Conservation (phyloP, 208 protist genomes). For the Trypanosoma vivax region DNA sequence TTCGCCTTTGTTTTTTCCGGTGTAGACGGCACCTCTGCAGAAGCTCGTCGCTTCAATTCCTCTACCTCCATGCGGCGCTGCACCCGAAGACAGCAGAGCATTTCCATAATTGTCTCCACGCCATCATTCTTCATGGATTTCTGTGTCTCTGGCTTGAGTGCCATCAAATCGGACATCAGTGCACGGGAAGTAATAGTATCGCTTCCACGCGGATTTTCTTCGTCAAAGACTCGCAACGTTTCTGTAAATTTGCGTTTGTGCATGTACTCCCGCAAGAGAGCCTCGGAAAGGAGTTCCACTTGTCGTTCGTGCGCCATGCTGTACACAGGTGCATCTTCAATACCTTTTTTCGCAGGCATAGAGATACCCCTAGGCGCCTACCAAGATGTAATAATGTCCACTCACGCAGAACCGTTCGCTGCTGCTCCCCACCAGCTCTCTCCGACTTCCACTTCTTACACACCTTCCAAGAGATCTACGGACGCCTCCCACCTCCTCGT, state of each 20-base stretch:
- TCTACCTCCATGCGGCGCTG: conserved; percentile 44
- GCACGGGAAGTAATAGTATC: conserved; percentile 81
- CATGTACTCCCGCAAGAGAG: conserved; percentile 89
- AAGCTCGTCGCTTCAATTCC: conserved; percentile 33
- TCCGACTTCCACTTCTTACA: too few species aligned
- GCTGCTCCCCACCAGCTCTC: too few species aligned
- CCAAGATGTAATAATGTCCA: too few species aligned
- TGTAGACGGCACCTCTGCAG: conserved; percentile 33
- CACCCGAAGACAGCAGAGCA: conserved; percentile 78
- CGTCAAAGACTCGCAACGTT: conserved; percentile 82
- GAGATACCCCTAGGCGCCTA: not conserved
- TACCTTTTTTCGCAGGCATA: conserved; percentile 68
- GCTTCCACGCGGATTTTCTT: conserved; percentile 68
- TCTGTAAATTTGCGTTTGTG: conserved; percentile 73
- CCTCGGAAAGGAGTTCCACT: conserved; percentile 76
- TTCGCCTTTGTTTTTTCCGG: conserved; percentile 37
- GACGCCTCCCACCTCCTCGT: too few species aligned
- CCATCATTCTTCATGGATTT: conserved; percentile 56
- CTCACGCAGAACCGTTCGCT: too few species aligned
- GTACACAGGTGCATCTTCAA: conserved; percentile 49
- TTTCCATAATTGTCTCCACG: conserved; percentile 90
- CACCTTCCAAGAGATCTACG: too few species aligned
- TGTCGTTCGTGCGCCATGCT: conserved; percentile 71
- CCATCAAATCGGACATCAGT: conserved; percentile 86
- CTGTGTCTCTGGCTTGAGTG: conserved; percentile 35